Evolutionary conservation across 1,139 yeast genomes (phyloP), one percentile per base, ranked within the genome.

Genomic region (Dujonia santamariae): DNA sequence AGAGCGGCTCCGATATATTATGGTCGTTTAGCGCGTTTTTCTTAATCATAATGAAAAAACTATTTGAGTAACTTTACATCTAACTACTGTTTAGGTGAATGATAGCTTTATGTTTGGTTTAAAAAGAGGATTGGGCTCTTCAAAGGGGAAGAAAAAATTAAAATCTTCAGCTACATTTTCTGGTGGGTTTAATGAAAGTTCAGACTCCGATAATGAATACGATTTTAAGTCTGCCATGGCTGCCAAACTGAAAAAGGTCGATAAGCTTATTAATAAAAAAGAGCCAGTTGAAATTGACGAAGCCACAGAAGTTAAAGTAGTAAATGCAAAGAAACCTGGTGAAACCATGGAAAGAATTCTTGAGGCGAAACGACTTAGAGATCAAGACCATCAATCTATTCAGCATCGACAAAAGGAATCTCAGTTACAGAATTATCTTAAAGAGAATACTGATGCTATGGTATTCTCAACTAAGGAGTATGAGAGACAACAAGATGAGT

Each of bases 401-500:
- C 37, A 35, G 26, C 38, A 36, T 15, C 33, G 37, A 17, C 26
- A 28, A 13, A 20, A 16, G 21, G 41, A 38, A 14, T 29, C 25
- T 25, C 19, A 29, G 15, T 14, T 30, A 9, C 17, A 30, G 13
- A 7, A 4, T 12, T 34, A 30, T 14, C 34, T 34, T 16, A 25
- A 22, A 13, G 33, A 25, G 8, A 30, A 41, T 14, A 32, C 26
- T n/a, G 46, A 42, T 14, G 42, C 35, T 2, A 16, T 33, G 5
- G 38, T 42, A 5, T 44, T 43, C 23, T 42, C 43, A 26, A 57
- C 43, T 26, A 39, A 39, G n/a, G 38, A 19, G 5, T 44, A 43
- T 26, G 33, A 30, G 26, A 32, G 23, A 12, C 39, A 43, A 25
- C 42, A 39, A 30, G 24, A 31, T 2, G 26, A 30, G 20, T n/a